Evolutionary conservation across 768 basidiomycete species (phyloP), one percentile per base, ranked within the genome.

Genomic region (Leccinum pellstonianum): DNA sequence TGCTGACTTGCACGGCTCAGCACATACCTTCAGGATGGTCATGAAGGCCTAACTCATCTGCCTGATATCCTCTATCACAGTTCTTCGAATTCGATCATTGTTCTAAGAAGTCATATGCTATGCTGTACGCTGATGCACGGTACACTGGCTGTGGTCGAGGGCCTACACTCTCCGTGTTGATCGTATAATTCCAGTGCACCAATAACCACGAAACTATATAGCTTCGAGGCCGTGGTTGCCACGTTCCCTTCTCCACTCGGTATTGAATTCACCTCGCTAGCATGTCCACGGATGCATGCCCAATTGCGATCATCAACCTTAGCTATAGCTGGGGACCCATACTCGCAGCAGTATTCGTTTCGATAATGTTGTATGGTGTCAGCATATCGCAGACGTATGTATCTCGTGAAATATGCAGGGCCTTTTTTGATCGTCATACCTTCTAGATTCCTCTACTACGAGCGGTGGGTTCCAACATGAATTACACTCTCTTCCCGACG

Each of bases 311-410:
- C 41, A 25, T 59, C 38, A 10, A 64, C 54, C 57, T 62, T n/a
- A 57, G 62, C 33, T 1, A 55, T 15, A 62, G 61, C 25, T 70
- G 66, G 69, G 68, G 71, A n/a, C 63, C 66, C 27, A 68, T 61
- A 6, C 68, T 71, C 29, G 65, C 64, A 1, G 57, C 52, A 4
- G 56, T 63, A 29, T 70, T 63, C 14, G 58, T 60, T 29, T 67
- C 70, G 31, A 54, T 70, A 4, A 46, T 65, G 38, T 52, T 70
- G n/a, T 70, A 70, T 58, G 63, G 68, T 11, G 21, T 68, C 57
- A 68, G 68, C 54, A 62, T 68, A 64, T 49, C 67, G 19, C 67
- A 69, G 57, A 68, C 65, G 67, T 69, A 49, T 27, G 68, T 57
- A 19, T n/a, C n/a, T 46, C 17, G 10, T 46, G 43, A 46, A 19